Evolutionary conservation across 441 rosid genomes (phyloP), one percentile per base, ranked within the genome.

Genomic region (Aquilaria agallochum): DNA sequence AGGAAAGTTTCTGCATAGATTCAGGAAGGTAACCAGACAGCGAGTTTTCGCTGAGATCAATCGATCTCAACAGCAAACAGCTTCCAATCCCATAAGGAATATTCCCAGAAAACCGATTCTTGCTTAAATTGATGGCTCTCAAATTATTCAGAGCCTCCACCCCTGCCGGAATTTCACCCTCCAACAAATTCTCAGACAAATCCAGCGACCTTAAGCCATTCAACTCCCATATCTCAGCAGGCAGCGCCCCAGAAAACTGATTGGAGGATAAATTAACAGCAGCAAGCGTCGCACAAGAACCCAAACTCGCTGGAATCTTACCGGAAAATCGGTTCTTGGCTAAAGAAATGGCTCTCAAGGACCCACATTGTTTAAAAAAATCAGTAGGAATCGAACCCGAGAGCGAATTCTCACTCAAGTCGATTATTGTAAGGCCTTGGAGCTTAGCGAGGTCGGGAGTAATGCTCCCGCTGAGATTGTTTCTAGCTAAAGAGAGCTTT

Each of bases 401-500:
- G 6, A 87, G 55, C 12, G 73, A 65, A 68, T 87, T 87, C 59
- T 67, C 61, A 51, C 88, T 84, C 76, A 87, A 84, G 52, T 87
- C 90, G 9, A 87, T 75, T 51, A 65, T 68, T 73, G 76, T 76
- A 66, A 87, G 74, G 64, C 61, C 83, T 33, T 72, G 76, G 44
- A 94, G 85, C 68, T 77, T 81, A 15, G 79, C 71, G 53, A 90
- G 71, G 59, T 69, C 73, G 49, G 91, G 84, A 64, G 72, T 78
- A n/a, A 94, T 60, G 66, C 54, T 71, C 31, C 96, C 97, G 0
- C 86, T 81, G 60, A 94, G 83, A 65, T 85, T 90, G 86, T 94
- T 94, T 68, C 78, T 79, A 14, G 97, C 84, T 1, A 94, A 67
- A 57, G 95, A 82, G 42, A 94, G 87, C 73, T 81, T 88, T 33